Percentiles rank a stretch among this genome's conserved stretches.
Conservation (phyloP, 768 basidiomycete genomes). For the Lactarius deliciosus region DNA sequence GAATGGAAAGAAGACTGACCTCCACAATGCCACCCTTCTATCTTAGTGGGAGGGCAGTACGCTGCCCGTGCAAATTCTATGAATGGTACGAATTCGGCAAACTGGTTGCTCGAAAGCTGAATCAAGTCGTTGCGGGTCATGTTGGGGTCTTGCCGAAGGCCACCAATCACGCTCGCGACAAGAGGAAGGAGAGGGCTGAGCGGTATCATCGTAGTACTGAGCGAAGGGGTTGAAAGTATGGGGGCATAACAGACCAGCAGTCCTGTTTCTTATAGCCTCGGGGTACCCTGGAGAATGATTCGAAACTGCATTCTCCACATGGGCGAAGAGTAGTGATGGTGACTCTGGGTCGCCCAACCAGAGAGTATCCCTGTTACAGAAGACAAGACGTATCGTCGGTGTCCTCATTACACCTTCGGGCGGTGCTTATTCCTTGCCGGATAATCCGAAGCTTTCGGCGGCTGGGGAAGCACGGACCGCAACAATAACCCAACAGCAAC, state of each 20-base stretch:
- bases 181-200: conserved; percentile 10
- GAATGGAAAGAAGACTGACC: conserved; percentile 34
- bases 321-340: neutral
- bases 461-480: neutral
- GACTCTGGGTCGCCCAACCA: neutral
- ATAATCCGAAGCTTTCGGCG: neutral
- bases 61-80: conserved; percentile 56
- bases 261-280: neutral
- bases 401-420: neutral
- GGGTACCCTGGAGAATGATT: neutral
- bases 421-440: neutral
- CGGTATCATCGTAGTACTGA: neutral
- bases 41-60: conserved; percentile 45
- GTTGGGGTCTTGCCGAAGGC: neutral
- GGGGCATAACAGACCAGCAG: neutral
- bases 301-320: neutral
- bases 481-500: neutral
- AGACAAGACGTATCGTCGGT: neutral
- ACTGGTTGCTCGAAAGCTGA: conserved; percentile 35
- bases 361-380: neutral
- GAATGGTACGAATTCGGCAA: conserved; percentile 45
- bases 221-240: neutral
- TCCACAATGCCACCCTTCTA: conserved; percentile 48
- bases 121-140: conserved; percentile 24
- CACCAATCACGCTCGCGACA: neutral